Evolutionary conservation across 495 filamentous ascomycete genomes (phyloP).

Genomic region (Penicillium macrosclerotiorum): DNA sequence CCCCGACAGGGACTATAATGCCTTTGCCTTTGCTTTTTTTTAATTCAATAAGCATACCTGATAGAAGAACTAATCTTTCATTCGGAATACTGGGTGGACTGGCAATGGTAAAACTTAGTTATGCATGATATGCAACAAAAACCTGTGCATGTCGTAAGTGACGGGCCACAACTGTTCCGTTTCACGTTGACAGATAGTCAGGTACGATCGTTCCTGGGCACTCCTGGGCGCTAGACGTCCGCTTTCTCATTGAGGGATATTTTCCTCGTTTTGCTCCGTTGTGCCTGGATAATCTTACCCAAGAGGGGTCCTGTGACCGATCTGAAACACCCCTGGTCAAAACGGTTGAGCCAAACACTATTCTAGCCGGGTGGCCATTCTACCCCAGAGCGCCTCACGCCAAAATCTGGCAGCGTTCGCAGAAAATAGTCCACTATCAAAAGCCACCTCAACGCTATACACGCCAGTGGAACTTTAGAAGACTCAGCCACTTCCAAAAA

Average conservation of each 20-base stretch:
- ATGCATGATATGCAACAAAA: no score
- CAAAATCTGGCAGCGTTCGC: not conserved
- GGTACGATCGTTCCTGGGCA: not conserved
- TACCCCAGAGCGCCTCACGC: conserved; percentile 9
- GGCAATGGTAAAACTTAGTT: no score
- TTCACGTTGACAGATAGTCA: conserved; percentile 3
- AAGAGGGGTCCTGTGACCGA: conserved; percentile 11
- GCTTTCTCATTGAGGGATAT: conserved; percentile 18
- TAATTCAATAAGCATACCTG: no score
- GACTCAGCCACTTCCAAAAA: conserved; percentile 5
- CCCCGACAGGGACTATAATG: no score
- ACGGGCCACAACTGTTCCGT: not conserved
- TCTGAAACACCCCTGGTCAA: conserved; percentile 23
- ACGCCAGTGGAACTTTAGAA: conserved; percentile 8
- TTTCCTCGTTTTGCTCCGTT: conserved; percentile 3
- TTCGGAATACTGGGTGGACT: no score
- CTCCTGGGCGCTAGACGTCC: not conserved
- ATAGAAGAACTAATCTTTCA: no score
- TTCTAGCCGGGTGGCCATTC: not conserved
- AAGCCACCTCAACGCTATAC: conserved; percentile 7
- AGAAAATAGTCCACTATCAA: conserved; percentile 1
- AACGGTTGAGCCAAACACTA: conserved; percentile 10
- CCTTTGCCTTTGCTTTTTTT: no score
- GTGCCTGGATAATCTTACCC: conserved; percentile 5
- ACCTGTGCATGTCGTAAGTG: no score